Evolutionary conservation across 2,329 filamentous ascomycete species (phyloP).

Genomic region (Colletotrichum musae): DNA sequence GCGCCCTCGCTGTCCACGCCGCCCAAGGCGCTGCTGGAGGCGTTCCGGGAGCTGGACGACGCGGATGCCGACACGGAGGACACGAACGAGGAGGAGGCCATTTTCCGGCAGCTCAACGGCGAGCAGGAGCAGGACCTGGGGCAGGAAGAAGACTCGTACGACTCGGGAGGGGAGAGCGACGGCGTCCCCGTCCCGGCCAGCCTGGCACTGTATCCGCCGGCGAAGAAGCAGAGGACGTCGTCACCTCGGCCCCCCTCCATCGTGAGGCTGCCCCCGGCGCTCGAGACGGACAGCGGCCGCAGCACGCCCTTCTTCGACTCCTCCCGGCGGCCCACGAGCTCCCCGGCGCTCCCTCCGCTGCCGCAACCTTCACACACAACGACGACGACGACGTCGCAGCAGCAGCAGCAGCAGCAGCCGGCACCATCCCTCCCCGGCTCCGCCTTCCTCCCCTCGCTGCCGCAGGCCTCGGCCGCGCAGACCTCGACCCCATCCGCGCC

Average conservation of each 20-base stretch:
- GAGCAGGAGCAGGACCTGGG: neutral
- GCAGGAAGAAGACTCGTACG: constrained; percentile 12
- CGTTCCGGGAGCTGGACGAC: constrained; percentile 46
- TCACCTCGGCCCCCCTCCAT: constrained; percentile 10
- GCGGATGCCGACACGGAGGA: constrained; percentile 47
- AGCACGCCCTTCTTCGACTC: constrained; percentile 26
- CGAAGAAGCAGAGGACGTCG: constrained; percentile 31
- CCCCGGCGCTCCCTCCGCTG: constrained; percentile 24
- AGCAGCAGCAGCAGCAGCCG: neutral
- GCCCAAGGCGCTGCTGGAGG: constrained; percentile 49
- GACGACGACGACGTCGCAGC: neutral
- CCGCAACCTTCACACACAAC: neutral
- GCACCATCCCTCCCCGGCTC: neutral
- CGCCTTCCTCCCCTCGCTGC: constrained; percentile 12
- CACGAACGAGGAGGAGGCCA: constrained; percentile 43
- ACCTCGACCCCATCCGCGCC: constrained; percentile 8
- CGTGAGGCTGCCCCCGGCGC: neutral
- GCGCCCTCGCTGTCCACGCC: constrained; percentile 55
- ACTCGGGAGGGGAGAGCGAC: constrained; percentile 10
- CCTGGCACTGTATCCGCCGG: constrained; percentile 4
- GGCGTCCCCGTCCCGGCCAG: neutral
- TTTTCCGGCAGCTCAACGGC: constrained; percentile 34
- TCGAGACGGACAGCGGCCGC: constrained; percentile 28
- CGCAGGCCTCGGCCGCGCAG: constrained; percentile 14
- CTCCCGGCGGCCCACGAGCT: constrained; percentile 30